Evolutionary conservation across 2,329 filamentous ascomycete genomes (phyloP).

Genomic region (Paraphaeosphaeria sporulosa): DNA sequence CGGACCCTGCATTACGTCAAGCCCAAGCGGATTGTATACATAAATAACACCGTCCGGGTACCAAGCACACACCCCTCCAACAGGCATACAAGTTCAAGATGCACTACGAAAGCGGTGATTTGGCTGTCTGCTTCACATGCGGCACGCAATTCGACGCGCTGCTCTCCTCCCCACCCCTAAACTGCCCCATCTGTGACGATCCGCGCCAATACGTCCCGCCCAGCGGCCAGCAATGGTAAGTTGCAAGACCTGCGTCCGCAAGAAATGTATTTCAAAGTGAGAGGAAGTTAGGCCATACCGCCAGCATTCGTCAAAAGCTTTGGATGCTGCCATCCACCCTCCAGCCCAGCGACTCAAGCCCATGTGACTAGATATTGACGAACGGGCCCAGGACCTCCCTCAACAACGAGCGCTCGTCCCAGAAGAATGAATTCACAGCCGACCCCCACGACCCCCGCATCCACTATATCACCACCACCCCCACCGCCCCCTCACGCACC

Average conservation of each 20-base stretch:
- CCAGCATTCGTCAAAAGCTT: not conserved
- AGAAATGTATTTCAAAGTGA: too few species aligned
- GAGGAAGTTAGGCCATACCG: too few species aligned
- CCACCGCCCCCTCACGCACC: conserved; percentile 23
- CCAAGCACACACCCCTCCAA: not conserved
- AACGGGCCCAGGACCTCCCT: conserved; percentile 59
- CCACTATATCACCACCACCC: conserved; percentile 55
- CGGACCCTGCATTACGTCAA: conserved; percentile 8
- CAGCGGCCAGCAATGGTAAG: conserved; percentile 63
- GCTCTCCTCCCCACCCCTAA: conserved; percentile 57
- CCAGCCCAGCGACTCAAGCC: not conserved
- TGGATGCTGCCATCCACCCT: not conserved
- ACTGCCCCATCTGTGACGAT: conserved; percentile 73
- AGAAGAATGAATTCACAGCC: conserved; percentile 64
- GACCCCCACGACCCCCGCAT: conserved; percentile 56
- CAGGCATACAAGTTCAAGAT: conserved; percentile 21
- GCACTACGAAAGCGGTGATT: conserved; percentile 45
- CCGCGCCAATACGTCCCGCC: conserved; percentile 73
- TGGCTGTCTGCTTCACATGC: conserved; percentile 71
- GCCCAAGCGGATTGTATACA: conserved; percentile 5
- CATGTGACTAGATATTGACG: not conserved
- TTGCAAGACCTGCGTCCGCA: not conserved
- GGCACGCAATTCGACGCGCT: conserved; percentile 72
- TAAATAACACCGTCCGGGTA: not conserved
- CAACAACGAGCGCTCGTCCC: conserved; percentile 49